Conservation (phyloP, 441 rosid genomes). For the Erysimum cheiri region DNA sequence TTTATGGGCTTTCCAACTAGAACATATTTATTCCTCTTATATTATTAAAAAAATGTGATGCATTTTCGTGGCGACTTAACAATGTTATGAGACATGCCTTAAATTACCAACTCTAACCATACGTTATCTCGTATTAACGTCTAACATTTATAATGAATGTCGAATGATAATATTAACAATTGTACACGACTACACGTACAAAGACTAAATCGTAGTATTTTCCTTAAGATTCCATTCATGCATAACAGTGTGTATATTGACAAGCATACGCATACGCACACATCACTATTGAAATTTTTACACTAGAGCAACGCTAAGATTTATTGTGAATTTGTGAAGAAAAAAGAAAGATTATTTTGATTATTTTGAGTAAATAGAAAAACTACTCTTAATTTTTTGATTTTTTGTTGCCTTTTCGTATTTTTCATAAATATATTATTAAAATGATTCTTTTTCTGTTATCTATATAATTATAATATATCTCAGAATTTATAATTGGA, state of each 20-base stretch:
- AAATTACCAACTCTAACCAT: constrained; percentile 28
- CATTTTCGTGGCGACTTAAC: constrained; percentile 33
- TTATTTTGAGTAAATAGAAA: not conserved
- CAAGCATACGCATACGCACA: constrained; percentile 33
- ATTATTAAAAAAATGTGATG: not conserved
- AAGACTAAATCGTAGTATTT: constrained; percentile 23
- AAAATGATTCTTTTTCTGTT: not conserved
- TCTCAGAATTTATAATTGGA: not conserved
- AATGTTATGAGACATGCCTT: constrained; percentile 41
- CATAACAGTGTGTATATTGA: constrained; percentile 6
- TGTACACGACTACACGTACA: constrained; percentile 1
- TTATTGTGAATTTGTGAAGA: not conserved
- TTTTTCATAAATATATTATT: not conserved
- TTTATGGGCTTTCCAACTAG: not conserved
- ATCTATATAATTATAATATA: not conserved
- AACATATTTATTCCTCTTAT: not conserved
- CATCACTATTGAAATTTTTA: constrained; percentile 28
- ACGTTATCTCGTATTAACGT: constrained; percentile 10
- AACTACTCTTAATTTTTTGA: not conserved
- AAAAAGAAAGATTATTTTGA: not conserved
- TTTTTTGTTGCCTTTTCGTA: not conserved
- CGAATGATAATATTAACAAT: not conserved
- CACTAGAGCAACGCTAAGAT: not conserved
- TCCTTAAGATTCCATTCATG: constrained; percentile 38
- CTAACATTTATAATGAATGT: not conserved